phyloP scores from a whole-genome alignment of 768 basidiomycete species.

The Panellus pusillus region DNA sequence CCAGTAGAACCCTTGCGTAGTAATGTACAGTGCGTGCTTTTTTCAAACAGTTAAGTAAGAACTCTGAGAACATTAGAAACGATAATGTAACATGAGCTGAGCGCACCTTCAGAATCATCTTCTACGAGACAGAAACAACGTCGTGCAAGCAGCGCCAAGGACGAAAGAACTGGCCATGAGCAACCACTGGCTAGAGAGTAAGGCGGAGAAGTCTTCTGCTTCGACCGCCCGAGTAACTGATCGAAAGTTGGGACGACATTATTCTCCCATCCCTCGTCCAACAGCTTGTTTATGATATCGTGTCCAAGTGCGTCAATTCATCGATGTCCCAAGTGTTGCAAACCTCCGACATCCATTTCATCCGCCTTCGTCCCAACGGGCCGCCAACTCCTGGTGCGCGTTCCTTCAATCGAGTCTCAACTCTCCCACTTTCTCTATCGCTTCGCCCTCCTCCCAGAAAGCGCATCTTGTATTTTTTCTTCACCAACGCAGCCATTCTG shows the following conservation, averaged over 20 bases:
- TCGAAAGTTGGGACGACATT: constrained; percentile 45
- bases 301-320: constrained; percentile 75
- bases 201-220: neutral
- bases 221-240: constrained; percentile 36
- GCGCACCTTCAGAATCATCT: constrained; percentile 24
- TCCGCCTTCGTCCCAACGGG: constrained; percentile 69
- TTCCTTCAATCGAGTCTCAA: constrained; percentile 67
- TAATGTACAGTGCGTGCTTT: neutral
- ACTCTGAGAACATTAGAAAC: neutral
- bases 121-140: constrained; percentile 30
- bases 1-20: constrained; percentile 73
- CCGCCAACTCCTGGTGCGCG: constrained; percentile 85
- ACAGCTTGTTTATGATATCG: constrained; percentile 55
- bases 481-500: constrained; percentile 83
- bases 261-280: constrained; percentile 88
- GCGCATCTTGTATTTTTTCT: constrained; percentile 61
- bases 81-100: neutral
- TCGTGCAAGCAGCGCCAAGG: constrained; percentile 42
- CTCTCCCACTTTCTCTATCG: constrained; percentile 77
- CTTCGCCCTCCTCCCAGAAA: constrained; percentile 73
- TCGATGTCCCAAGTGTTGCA: constrained; percentile 87
- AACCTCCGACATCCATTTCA: constrained; percentile 89
- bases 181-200: constrained; percentile 17
- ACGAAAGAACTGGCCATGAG: constrained; percentile 40
- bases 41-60: neutral